phyloP scores from a whole-genome alignment of 2,329 filamentous ascomycete genomes.

The Claviceps maximensis region DNA sequence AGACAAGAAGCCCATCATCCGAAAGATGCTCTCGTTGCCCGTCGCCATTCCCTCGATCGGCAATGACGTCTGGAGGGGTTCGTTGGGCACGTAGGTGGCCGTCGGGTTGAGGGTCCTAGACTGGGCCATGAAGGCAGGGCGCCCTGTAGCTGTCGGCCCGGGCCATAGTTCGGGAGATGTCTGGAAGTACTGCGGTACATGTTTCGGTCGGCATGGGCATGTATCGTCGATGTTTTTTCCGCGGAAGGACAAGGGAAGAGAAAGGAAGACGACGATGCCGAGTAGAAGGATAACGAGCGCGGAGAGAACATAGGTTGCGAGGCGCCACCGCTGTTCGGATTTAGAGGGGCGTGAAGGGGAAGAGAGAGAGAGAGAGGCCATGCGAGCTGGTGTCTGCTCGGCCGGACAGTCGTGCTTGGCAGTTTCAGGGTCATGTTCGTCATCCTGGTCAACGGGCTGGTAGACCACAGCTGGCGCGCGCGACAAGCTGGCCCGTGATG shows the following conservation, averaged over 20 bases:
- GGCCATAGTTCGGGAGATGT: conserved; percentile 45
- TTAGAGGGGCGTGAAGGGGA: conserved; percentile 6
- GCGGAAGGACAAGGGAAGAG: conserved; percentile 19
- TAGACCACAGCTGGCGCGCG: conserved; percentile 15
- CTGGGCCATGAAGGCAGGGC: conserved; percentile 56
- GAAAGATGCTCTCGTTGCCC: conserved; percentile 53
- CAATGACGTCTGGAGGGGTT: conserved; percentile 56
- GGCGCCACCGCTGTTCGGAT: conserved; percentile 16
- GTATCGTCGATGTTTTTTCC: conserved; percentile 8
- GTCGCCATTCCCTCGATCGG: conserved; percentile 47
- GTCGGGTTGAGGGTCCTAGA: conserved; percentile 55
- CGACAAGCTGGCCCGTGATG: conserved; percentile 6
- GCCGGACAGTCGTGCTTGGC: neutral
- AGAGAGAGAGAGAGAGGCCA: neutral
- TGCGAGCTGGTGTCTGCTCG: neutral
- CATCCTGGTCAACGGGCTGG: conserved; percentile 22
- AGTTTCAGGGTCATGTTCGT: conserved; percentile 6
- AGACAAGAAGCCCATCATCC: conserved; percentile 51
- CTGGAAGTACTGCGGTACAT: conserved; percentile 50
- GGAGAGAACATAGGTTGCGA: conserved; percentile 19
- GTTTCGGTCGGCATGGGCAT: conserved; percentile 20
- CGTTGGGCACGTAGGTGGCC: conserved; percentile 52
- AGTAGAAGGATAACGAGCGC: conserved; percentile 23
- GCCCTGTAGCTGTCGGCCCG: conserved; percentile 59
- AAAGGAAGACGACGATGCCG: conserved; percentile 23